Evolutionary conservation across 441 rosid species (phyloP), one percentile per base, ranked within the genome.

Genomic region (Adansonia gregorii): DNA sequence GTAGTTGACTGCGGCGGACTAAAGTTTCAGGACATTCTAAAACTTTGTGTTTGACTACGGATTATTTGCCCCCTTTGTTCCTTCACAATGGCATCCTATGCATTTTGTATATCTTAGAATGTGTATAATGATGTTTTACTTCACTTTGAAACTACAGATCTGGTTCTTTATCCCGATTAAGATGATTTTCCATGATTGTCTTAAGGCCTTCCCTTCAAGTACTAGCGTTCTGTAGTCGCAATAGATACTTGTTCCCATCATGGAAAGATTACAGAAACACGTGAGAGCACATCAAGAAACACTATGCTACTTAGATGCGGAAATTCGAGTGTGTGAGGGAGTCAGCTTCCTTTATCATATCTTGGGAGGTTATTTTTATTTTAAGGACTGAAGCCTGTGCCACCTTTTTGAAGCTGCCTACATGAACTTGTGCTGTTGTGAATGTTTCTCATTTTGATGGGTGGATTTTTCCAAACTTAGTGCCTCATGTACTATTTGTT

Each of bases 211-310:
- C 45, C 67, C 19, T 63, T 63, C 45, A 43, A 63, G 67, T 15
- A 31, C 19, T 84, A 80, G 71, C 97, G 88, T 70, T 85, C 93
- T 4, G 98, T 93, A 76, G 88, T 92, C 74, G 98, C 98, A 0
- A 87, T 95, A 68, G 98, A 95, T 87, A 91, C 98, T 39, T 89
- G 86, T 81, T 83, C 94, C 86, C 97, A 89, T 86, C 98, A 91
- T 82, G 97, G 97, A 76, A 88, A 78, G 52, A 87, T 95, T 66
- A 91, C 94, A 65, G 85, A 88, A 84, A 86, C 94, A 67, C 94
- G 98, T 22, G 94, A 56, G 87, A 86, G 82, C 92, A 94, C 58
- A 93, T 95, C 67, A 91, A 83, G 87, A 93, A 92, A 82, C 89
- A 93, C 77, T 92, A 87, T 82, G 86, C 84, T 59, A 88, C 92